These are phyloP conservation scores for Mortierella sp. DNA, from an alignment of 371 early-diverging fungal species.

Conservation along the genomic window DNA sequence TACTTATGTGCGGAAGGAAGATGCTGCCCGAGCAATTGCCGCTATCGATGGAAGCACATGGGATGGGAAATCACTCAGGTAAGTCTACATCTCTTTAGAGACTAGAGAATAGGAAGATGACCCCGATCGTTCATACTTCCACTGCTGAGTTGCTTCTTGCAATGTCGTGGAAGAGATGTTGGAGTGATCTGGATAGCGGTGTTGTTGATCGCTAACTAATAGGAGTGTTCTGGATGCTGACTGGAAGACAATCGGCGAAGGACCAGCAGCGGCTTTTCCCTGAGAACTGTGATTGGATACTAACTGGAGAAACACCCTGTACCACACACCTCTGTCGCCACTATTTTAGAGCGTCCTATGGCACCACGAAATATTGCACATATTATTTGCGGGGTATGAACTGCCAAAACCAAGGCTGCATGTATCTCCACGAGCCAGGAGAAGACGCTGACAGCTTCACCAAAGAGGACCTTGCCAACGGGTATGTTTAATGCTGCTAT, in stretches of 20 bases:
- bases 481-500: slow-evolving; percentile 50
- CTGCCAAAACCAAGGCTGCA: slow-evolving; percentile 93
- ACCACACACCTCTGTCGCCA: background rate
- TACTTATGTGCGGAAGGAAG: slow-evolving; percentile 88
- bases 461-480: slow-evolving; percentile 71
- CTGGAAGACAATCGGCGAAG: too few species aligned
- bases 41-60: slow-evolving; percentile 93
- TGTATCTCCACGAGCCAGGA: slow-evolving; percentile 95
- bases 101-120: background rate
- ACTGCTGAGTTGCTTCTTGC: background rate
- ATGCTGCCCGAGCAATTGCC: slow-evolving; percentile 89
- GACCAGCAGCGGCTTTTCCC: too few species aligned
- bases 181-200: too few species aligned
- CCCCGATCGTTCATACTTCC: background rate
- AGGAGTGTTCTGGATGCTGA: background rate
- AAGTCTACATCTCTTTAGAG: background rate
- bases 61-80: slow-evolving; percentile 85
- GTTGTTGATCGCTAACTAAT: too few species aligned
- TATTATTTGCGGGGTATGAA: slow-evolving; percentile 90
- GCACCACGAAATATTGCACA: slow-evolving; percentile 98
- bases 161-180: too few species aligned
- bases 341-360: slow-evolving; percentile 81
- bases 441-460: slow-evolving; percentile 86
- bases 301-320: background rate
- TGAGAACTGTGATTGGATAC: background rate